Percentiles rank a stretch among this genome's conserved stretches.
These are phyloP conservation scores for Chalciporus chontae DNA, from an alignment of 768 basidiomycete genomes.

Conservation along the genomic window DNA sequence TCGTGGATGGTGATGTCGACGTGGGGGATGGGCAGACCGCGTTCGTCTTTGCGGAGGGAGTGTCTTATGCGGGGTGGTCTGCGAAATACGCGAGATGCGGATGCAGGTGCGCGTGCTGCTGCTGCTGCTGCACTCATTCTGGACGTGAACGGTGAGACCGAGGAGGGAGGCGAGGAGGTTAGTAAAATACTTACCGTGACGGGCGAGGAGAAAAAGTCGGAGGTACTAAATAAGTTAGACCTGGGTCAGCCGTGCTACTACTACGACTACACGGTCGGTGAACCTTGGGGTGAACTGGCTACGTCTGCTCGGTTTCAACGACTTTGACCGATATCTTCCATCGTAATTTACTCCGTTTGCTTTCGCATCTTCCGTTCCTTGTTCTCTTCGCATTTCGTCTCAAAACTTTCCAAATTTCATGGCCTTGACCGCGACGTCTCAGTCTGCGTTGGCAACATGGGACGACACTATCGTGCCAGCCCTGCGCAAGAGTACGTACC, in stretches of 20 bases:
- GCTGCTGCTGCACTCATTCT: constrained; percentile 14
- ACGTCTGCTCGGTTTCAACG: no score
- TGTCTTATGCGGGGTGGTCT: constrained; percentile 46
- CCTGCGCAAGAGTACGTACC: constrained; percentile 66
- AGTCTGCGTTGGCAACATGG: constrained; percentile 53
- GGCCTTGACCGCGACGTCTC: constrained; percentile 41
- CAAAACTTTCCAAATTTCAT: constrained; percentile 20
- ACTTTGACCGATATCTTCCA: no score
- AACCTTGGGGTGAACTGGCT: constrained; percentile 1
- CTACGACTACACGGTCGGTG: no score
- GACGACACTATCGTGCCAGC: constrained; percentile 82
- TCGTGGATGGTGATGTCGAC: constrained; percentile 64
- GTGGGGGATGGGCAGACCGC: constrained; percentile 72
- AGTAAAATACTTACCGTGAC: constrained; percentile 3
- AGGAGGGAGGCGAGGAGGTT: not conserved
- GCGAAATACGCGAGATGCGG: constrained; percentile 45
- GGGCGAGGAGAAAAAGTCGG: no score
- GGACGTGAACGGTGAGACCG: not conserved
- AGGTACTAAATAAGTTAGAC: no score
- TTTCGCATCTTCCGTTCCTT: constrained; percentile 5
- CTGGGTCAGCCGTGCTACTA: no score
- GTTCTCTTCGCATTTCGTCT: constrained; percentile 11
- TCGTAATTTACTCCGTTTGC: constrained; percentile 7
- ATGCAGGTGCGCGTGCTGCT: constrained; percentile 18
- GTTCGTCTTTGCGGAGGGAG: constrained; percentile 45